phyloP scores from a whole-genome alignment of 306 rosid species.

The Cucurbita ficifolia region DNA sequence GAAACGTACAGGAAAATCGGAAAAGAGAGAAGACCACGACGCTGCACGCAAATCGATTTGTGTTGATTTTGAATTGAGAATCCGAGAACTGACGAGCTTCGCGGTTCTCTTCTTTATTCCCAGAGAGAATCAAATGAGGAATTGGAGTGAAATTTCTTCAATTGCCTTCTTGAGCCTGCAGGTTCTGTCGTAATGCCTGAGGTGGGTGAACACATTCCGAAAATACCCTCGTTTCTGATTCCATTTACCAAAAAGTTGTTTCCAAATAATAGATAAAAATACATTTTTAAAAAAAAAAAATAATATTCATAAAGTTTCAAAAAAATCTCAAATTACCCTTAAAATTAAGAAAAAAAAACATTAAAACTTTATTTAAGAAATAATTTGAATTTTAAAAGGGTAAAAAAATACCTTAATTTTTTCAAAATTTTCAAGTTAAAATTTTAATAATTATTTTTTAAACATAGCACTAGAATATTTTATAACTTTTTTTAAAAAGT shows the following conservation, averaged over 20 bases:
- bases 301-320: too few relatives aligned
- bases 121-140: neutral
- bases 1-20: neutral
- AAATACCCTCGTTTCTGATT: neutral
- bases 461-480: too few relatives aligned
- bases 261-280: too few relatives aligned
- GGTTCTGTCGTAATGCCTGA: neutral
- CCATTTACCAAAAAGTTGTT: neutral
- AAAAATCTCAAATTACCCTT: too few relatives aligned
- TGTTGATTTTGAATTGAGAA: neutral
- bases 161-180: neutral
- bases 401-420: too few relatives aligned
- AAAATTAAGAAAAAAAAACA: too few relatives aligned
- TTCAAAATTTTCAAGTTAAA: too few relatives aligned
- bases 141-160: neutral
- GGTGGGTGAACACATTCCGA: neutral
- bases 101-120: neutral
- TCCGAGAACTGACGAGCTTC: neutral
- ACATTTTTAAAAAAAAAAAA: too few relatives aligned
- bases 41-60: neutral
- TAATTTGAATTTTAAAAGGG: too few relatives aligned
- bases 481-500: too few relatives aligned
- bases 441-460: too few relatives aligned
- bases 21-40: neutral
- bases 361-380: too few relatives aligned